These are phyloP conservation scores for Geosmithia flava DNA, from an alignment of 2,329 filamentous ascomycete species.

Conservation along the genomic window DNA sequence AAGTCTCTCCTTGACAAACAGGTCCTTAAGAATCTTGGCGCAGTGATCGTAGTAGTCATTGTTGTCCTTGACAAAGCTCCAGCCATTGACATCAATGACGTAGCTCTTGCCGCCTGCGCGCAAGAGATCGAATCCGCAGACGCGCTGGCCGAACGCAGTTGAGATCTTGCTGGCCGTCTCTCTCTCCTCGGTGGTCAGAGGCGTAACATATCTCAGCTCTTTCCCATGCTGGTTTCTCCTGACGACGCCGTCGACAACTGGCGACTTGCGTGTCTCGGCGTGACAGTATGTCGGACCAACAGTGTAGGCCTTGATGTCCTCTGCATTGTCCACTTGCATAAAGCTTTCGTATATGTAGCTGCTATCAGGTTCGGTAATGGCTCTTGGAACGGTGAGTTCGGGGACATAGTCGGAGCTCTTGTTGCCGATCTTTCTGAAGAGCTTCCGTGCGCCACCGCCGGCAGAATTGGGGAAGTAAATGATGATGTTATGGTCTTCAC, in stretches of 20 bases:
- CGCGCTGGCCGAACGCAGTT: constrained; percentile 80
- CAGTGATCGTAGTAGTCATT: constrained; percentile 96
- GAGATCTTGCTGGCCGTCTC: constrained; percentile 84
- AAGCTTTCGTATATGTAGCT: constrained; percentile 98
- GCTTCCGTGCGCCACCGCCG: constrained; percentile 77
- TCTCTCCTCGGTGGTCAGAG: constrained; percentile 66
- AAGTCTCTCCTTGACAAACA: constrained; percentile 73
- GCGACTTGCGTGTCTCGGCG: constrained; percentile 92
- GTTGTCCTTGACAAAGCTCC: constrained; percentile 99
- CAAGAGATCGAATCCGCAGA: constrained; percentile 91
- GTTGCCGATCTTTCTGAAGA: constrained; percentile 97
- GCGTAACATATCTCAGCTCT: constrained; percentile 89
- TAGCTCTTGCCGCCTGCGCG: constrained; percentile 83
- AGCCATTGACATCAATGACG: constrained; percentile 97
- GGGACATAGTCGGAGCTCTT: constrained; percentile 94
- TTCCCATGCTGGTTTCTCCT: constrained; percentile 95
- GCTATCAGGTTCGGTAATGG: constrained; percentile 64
- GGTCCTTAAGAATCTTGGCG: constrained; percentile 71
- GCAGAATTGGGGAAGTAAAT: constrained; percentile 88
- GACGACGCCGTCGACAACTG: constrained; percentile 91
- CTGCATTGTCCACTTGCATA: constrained; percentile 88
- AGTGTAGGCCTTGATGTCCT: constrained; percentile 98
- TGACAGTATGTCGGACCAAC: constrained; percentile 90
- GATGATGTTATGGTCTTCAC: constrained; percentile 97
- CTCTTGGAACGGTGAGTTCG: constrained; percentile 62